Conservation (phyloP, 345 rosid genomes). For the Angophora floribunda region DNA sequence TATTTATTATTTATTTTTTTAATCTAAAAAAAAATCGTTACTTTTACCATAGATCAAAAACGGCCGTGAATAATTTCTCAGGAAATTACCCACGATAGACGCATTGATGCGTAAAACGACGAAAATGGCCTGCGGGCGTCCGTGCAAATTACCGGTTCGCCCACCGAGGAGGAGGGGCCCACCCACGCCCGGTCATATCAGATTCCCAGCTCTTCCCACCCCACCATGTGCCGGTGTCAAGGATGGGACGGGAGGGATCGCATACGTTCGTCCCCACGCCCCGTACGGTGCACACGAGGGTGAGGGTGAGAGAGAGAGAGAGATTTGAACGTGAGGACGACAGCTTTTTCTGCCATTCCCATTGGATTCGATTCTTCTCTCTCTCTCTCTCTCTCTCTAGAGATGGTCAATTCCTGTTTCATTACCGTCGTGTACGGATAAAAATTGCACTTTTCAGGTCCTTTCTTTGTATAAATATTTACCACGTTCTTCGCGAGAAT, state of each 20-base stretch:
- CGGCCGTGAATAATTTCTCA: too few relatives aligned
- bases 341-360: background rate
- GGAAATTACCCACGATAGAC: background rate
- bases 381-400: background rate
- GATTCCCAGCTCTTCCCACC: background rate
- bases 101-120: background rate
- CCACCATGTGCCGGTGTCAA: background rate
- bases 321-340: background rate
- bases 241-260: background rate
- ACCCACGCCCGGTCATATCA: background rate
- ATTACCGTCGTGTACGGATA: background rate
- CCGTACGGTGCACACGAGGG: background rate
- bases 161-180: background rate
- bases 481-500: background rate
- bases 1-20: too few relatives aligned
- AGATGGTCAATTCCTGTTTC: background rate
- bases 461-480: background rate
- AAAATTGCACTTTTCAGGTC: background rate
- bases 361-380: background rate
- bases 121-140: background rate
- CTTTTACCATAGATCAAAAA: too few relatives aligned
- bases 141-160: background rate
- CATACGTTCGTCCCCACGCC: background rate
- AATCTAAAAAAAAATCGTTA: too few relatives aligned
- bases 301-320: background rate